Evolutionary conservation across 1,139 yeast genomes (phyloP).

Genomic region (Saccharomycopsis crataegensis): DNA sequence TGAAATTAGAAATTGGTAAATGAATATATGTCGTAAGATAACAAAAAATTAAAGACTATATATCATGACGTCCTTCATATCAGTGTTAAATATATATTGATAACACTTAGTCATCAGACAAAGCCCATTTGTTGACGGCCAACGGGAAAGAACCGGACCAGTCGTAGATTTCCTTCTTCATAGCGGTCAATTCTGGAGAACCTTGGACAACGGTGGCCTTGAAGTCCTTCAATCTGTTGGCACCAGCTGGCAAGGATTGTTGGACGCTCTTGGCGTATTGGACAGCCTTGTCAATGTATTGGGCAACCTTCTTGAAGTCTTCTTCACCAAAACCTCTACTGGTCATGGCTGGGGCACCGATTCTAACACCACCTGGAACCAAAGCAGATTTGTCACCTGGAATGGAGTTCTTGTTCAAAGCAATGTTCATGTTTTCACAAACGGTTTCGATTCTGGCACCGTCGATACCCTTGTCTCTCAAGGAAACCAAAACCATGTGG

Average conservation of each 20-base stretch:
- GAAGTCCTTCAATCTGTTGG: slow-evolving; percentile 91
- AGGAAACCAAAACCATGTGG: slow-evolving; percentile 86
- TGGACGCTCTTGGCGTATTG: slow-evolving; percentile 72
- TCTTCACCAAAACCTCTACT: slow-evolving; percentile 90
- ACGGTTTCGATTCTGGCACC: slow-evolving; percentile 97
- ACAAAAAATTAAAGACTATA: too few species aligned
- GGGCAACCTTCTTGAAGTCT: slow-evolving; percentile 78
- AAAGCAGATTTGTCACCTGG: slow-evolving; percentile 98
- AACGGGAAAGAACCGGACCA: slow-evolving; percentile 97
- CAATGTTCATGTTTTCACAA: slow-evolving; percentile 91
- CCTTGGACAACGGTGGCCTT: slow-evolving; percentile 70
- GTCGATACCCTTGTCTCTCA: slow-evolving; percentile 85
- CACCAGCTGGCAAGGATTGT: slow-evolving; percentile 68
- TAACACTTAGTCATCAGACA: slow-evolving; percentile 1
- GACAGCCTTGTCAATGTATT: slow-evolving; percentile 79
- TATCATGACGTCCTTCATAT: background rate
- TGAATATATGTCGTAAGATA: too few species aligned
- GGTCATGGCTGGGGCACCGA: slow-evolving; percentile 99
- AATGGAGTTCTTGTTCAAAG: slow-evolving; percentile 92
- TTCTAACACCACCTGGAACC: slow-evolving; percentile 96
- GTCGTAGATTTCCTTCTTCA: slow-evolving; percentile 72
- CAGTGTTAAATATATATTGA: background rate
- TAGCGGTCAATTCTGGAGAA: slow-evolving; percentile 54
- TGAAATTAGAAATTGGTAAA: too few species aligned
- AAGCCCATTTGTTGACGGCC: slow-evolving; percentile 40